Conservation (phyloP, 257 asterid species). For the Ocimum tenuiflorum region DNA sequence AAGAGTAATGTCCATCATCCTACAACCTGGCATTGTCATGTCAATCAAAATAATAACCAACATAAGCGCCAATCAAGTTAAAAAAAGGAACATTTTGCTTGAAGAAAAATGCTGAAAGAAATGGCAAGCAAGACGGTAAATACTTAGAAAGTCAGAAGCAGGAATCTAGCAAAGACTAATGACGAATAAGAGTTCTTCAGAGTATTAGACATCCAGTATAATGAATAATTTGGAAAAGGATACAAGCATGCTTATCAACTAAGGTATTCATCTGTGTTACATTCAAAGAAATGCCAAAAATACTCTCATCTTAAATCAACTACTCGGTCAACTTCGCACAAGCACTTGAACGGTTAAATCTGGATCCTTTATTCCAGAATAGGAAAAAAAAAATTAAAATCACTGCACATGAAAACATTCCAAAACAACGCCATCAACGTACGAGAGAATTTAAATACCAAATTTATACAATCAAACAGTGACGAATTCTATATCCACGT, state of each 20-base stretch:
- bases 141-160: background rate
- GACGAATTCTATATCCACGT: background rate
- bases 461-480: background rate
- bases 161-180: background rate
- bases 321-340: background rate
- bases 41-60: background rate
- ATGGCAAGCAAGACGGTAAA: background rate
- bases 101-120: background rate
- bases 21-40: background rate
- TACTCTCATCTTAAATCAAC: slow-evolving; percentile 11
- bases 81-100: background rate
- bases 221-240: background rate
- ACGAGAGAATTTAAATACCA: background rate
- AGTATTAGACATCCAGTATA: background rate
- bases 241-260: background rate
- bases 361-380: background rate
- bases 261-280: background rate
- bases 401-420: background rate
- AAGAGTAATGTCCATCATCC: background rate
- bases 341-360: no score
- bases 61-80: background rate
- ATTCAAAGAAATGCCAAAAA: background rate
- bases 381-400: background rate
- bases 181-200: background rate
- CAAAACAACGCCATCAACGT: background rate